Base-by-base conservation (phyloP, 306 rosid genomes). In the Begonia masoniana region DNA sequence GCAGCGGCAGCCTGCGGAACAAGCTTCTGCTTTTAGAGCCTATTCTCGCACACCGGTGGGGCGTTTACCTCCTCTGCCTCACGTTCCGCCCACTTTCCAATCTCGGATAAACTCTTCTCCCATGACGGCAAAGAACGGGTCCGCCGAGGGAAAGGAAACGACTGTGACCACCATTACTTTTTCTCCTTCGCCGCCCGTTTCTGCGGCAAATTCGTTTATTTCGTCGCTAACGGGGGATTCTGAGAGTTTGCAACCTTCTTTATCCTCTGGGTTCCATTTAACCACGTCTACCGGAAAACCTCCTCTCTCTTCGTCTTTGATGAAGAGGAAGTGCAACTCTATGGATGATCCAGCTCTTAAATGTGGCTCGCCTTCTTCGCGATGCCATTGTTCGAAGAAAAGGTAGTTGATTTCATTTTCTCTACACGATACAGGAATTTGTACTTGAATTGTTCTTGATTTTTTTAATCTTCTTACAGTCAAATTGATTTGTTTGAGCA, bases 291-390 rank as follows among this genome's bases (percentile, higher is more conserved):
- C 68, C 7, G 94, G 88, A 53, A 86, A 79, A 51, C 93, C 95
- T 35, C 92, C 95, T 11, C 71, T 85, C 12, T 81, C 81, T 12
- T 56, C 88, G 0, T 55, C 94, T 31, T 78, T 92, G 12, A 41
- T 82, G 68, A 86, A 82, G 76, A 68, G 93, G 51, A 86, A 86
- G 85, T 86, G 95, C 35, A 75, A 78, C 83, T 80, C 83, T 47
- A 93, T 82, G 3, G 79, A 55, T 45, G 41, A 82, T 55, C 82
- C 85, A 9, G 73, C 93, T 57, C 85, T 79, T 11, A 86, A 77
- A 73, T 86, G 95, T 53, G 76, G 70, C 3, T 74, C 73, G 43
- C 78, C 95, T 59, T 77, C 85, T 19, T 65, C 13, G 12, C 13
- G 15, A 45, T 45, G 49, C 49, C 49, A 85, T 71, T 85, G 95